Evolutionary conservation across 805 yeast genomes (phyloP), one percentile per base, ranked within the genome.

Genomic region (Cyberlindnera americana): DNA sequence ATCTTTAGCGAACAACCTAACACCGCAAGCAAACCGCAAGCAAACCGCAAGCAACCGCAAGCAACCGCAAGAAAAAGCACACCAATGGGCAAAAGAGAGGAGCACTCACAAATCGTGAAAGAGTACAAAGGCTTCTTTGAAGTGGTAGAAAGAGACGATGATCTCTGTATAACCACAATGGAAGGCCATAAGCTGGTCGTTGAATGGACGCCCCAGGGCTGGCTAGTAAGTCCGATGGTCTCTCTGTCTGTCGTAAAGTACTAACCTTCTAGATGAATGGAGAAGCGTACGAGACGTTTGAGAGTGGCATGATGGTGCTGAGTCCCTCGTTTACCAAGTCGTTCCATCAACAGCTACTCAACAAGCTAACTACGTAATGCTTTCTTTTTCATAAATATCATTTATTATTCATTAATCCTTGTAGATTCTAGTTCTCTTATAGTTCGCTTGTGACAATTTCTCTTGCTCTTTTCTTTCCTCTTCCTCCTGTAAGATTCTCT

Each of bases 401-500:
- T n/a, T n/a, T n/a, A n/a, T n/a, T n/a, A 10, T 32, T 29, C n/a
- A 11, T 37, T 41, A 54, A 42, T 54, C 59, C 41, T 51, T 53
- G 46, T 56, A 56, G 32, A 67, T 65, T 44, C 66, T 59, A 5
- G 62, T 54, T 59, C 72, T 66, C 37, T 66, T 61, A 44, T 43
- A 57, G 35, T 33, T 56, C 41, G 35, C 50, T 32, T 21, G 22
- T 15, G 43, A 44, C 13, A 44, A 41, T 22, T 44, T 37, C 33
- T 53, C 52, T 23, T 39, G 46, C 10, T 35, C 41, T 33, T 49
- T 46, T 46, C 67, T 61, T 41, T 58, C 62, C 46, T 62, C 67
- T 54, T 72, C 76, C 22, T 66, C 69, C 31, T 63, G 61, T 35
- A 75, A 56, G 18, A 73, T 65, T 42, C 62, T 69, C 49, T 70